Evolutionary conservation across 257 asterid genomes (phyloP).

Genomic region (Nicotiana paniculata): DNA sequence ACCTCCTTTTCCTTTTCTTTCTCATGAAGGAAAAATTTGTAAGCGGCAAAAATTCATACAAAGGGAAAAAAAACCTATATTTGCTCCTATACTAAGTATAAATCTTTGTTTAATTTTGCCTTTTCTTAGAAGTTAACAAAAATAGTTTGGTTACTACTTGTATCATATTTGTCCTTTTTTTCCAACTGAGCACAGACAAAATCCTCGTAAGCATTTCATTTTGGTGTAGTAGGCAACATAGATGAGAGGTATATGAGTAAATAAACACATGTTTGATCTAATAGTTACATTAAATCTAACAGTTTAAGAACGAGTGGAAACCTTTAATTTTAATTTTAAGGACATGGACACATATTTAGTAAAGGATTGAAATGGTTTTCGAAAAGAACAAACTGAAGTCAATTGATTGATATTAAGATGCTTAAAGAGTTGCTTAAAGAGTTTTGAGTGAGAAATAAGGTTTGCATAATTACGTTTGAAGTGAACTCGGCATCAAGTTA

Average conservation of each 20-base stretch:
- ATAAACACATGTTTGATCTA: background rate
- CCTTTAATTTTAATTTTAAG: too few relatives aligned
- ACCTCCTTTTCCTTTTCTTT: background rate
- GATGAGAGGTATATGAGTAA: background rate
- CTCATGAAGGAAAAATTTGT: background rate
- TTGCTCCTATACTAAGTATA: background rate
- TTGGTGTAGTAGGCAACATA: background rate
- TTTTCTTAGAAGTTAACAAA: background rate
- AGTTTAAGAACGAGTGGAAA: background rate
- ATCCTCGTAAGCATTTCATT: background rate
- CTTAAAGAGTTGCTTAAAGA: background rate
- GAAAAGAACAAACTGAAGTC: background rate
- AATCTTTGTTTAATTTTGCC: background rate
- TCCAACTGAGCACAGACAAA: background rate
- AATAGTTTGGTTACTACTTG: background rate
- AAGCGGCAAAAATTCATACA: background rate
- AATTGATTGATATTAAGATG: background rate
- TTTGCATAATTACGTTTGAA: conserved; percentile 39
- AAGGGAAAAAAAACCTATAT: background rate
- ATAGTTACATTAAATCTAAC: background rate
- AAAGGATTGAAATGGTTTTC: background rate
- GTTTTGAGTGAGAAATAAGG: conserved; percentile 28
- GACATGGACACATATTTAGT: background rate
- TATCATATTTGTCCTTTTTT: background rate
- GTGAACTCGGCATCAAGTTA: conserved; percentile 31